Evolutionary conservation across 176 grass and related monocot species (phyloP), one percentile per base, ranked within the genome.

Genomic region (Bothriochloa decipiens): DNA sequence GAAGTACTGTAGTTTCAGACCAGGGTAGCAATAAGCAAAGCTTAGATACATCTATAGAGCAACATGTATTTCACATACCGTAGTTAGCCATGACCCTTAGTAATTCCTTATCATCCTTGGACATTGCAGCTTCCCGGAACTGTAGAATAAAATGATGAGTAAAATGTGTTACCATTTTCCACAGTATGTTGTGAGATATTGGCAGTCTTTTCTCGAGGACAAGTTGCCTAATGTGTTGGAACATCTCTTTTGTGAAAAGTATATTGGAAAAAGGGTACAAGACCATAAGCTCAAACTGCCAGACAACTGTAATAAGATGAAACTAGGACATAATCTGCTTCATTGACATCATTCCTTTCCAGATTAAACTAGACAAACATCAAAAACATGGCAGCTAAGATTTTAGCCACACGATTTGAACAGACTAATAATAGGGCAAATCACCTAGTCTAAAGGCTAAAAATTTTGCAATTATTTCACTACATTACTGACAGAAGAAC

Each of bases 21-120:
- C 49, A 70, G 70, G 40, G 46, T 50, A n/a, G n/a, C n/a, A n/a
- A n/a, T n/a, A n/a, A 37, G 70, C 25, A 86, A 62, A 41, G 58
- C 35, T 62, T 49, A 80, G 23, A 60, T 67, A 18, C 20, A 14
- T 35, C 22, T 65, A 9, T 42, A 83, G 36, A 88, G 28, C 53
- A 70, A 57, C 35, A 20, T 1, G 23, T 1, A 35, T 75, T 77
- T 50, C 65, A 39, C 88, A 26, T 94, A 96, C 97, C 97, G 52
- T 99, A 96, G 72, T 92, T 89, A 86, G 91, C 93, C 97, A 99
- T 99, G 82, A 91, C 88, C 65, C 79, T 87, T 22, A 88, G 84
- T 78, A 99, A 75, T 74, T 91, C 84, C 4, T 18, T 50, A 39
- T 99, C 93, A 89, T 99, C 91, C 65, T 92, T 68, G 22, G 64